These are phyloP conservation scores for Dovyalis caffra DNA, from an alignment of 345 rosid genomes.

Conservation along the genomic window DNA sequence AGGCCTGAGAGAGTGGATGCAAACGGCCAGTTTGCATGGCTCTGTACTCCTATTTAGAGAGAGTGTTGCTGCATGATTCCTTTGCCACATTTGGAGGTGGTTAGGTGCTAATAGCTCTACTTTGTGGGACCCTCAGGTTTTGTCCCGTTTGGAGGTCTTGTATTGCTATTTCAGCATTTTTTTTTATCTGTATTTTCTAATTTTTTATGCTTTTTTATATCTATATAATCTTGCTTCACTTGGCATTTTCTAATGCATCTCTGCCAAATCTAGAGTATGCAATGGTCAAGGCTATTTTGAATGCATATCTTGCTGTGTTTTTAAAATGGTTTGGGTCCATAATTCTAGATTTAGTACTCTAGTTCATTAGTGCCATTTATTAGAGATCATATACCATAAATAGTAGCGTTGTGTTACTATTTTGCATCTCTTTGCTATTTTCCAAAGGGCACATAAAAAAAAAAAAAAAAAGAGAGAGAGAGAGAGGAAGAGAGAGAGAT, in stretches of 20 bases:
- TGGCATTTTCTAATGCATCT: neutral
- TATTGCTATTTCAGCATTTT: neutral
- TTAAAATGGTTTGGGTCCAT: no score
- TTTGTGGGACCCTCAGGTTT: slow-evolving; percentile 16
- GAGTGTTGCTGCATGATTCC: slow-evolving; percentile 28
- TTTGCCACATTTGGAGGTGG: slow-evolving; percentile 34
- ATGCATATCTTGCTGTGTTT: no score
- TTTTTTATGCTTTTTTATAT: neutral
- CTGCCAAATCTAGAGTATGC: neutral
- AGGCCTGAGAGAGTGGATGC: slow-evolving; percentile 29
- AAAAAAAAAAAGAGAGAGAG: no score
- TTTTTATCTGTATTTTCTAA: neutral
- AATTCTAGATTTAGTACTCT: no score
- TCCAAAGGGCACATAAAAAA: no score
- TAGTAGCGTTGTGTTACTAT: no score
- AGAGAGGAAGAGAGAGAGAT: no score
- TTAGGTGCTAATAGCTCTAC: slow-evolving; percentile 20
- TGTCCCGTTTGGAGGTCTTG: neutral
- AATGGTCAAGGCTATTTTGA: no score
- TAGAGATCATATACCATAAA: no score
- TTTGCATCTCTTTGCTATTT: no score
- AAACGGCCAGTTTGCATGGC: slow-evolving; percentile 71
- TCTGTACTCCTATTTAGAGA: slow-evolving; percentile 41
- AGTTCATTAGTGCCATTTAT: no score
- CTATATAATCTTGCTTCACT: neutral